Evolutionary conservation across 495 filamentous ascomycete genomes (phyloP), one percentile per base, ranked within the genome.

Genomic region (Baudoinia panamericana): DNA sequence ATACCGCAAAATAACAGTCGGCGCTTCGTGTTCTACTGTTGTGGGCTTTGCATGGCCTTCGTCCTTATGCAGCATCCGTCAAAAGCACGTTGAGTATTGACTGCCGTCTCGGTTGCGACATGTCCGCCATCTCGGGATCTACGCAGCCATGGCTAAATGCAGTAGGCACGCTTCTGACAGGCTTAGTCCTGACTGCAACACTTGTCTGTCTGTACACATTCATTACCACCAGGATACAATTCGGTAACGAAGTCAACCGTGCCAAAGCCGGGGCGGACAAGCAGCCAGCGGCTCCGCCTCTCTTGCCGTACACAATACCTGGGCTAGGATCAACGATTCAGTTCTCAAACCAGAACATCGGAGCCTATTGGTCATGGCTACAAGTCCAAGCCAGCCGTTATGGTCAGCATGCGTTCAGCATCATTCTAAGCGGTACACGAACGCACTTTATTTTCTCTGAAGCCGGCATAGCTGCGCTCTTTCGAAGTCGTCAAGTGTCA

Each of bases 261-360:
- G n/a, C 36, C 3, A 16, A 28, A 9, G 19, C 16, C 26, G 15
- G n/a, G 4, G 22, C 12, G 19, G 5, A 39, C 24, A 18, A 13
- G 3, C 25, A 28, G 25, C n/a, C 30, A 19, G 36, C 36, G 13
- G 7, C 13, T 26, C 25, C 36, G 15, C 36, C 36, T 4, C 26
- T 39, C 15, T 9, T 39, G 4, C 36, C 36, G 6, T 30, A 39
- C 26, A n/a, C 21, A 2, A 9, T 39, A 3, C 36, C 36, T 2
- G 36, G 24, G 8, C 36, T 39, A 3, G 36, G 36, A 3, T 39
- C 36, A 4, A 39, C 36, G 11, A 28, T 39, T 15, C 19, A n/a
- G 8, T 39, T 39, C 36, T 29, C 24, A 23, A 30, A 39, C 26
- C 36, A 39, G 25, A 39, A 28, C 24, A 21, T 39, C 19, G 36